Conservation (phyloP, 2,329 filamentous ascomycete genomes). For the Didymella pomorum region DNA sequence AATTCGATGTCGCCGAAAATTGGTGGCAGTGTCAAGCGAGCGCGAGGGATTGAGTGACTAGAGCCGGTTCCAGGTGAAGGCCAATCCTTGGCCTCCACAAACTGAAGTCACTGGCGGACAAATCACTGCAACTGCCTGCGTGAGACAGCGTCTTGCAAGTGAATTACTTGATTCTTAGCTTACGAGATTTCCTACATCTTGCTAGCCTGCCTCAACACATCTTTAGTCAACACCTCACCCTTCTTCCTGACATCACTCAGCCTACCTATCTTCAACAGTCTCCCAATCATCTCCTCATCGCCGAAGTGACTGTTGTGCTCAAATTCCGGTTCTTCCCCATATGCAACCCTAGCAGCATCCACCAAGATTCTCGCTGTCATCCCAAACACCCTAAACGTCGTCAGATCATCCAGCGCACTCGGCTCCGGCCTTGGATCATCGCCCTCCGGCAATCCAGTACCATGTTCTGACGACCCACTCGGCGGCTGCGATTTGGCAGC, state of each 20-base stretch:
- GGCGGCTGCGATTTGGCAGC: slow-evolving; percentile 4
- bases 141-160: not conserved
- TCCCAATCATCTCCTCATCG: slow-evolving; percentile 71
- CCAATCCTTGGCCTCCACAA: no score
- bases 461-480: slow-evolving; percentile 1
- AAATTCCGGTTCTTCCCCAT: slow-evolving; percentile 82
- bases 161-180: not conserved
- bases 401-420: slow-evolving; percentile 51
- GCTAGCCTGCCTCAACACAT: slow-evolving; percentile 60
- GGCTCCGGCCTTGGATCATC: slow-evolving; percentile 50
- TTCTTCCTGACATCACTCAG: slow-evolving; percentile 61
- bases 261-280: slow-evolving; percentile 64
- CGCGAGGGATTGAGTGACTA: no score
- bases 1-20: no score
- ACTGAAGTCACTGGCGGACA: no score
- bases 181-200: slow-evolving; percentile 48
- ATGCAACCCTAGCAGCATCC: slow-evolving; percentile 85
- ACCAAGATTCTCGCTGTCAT: slow-evolving; percentile 93
- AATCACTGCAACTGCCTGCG: no score
- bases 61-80: no score
- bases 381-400: slow-evolving; percentile 86
- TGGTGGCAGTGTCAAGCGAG: no score
- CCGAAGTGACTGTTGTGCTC: slow-evolving; percentile 73
- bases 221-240: slow-evolving; percentile 62
- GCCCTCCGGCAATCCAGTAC: slow-evolving; percentile 21